phyloP scores from a whole-genome alignment of 164 flowering plant species.

The Paratinospora sagittata region DNA sequence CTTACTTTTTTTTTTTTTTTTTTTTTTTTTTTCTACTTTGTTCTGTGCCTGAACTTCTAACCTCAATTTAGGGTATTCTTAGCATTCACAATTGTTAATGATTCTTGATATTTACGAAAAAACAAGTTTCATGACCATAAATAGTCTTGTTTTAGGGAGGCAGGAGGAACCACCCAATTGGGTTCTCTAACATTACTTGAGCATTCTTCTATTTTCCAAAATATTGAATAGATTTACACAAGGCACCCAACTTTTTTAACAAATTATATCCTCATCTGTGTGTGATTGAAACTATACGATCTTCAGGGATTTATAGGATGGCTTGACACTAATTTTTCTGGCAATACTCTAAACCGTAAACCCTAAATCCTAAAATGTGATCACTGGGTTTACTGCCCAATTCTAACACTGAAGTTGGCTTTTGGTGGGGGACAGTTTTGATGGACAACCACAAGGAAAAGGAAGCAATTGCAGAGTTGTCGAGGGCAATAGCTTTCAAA shows the following conservation, averaged over 20 bases:
- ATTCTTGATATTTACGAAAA: not conserved
- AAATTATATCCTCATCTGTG: not conserved
- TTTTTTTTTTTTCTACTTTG: not conserved
- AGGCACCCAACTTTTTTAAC: not conserved
- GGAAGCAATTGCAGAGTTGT: constrained; percentile 89
- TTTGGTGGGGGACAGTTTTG: constrained; percentile 49
- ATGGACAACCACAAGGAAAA: constrained; percentile 93
- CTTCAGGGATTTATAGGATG: not conserved
- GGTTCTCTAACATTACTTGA: not conserved
- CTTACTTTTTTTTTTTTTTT: not conserved
- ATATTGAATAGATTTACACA: not conserved
- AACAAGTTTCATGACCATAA: too few species aligned
- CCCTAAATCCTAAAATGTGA: not conserved
- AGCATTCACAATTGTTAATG: not conserved
- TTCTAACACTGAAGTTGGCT: constrained; percentile 8
- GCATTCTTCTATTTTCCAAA: not conserved
- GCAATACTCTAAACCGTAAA: too few species aligned
- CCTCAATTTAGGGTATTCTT: not conserved
- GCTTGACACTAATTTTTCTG: not conserved
- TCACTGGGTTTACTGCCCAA: not conserved
- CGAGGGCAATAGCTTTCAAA: constrained; percentile 91
- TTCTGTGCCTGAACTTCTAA: not conserved
- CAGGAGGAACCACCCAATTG: not conserved
- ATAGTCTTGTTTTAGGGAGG: not conserved
- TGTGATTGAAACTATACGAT: not conserved